Base-by-base conservation (phyloP, 2,329 filamentous ascomycete species). In the Botryotinia convoluta region DNA sequence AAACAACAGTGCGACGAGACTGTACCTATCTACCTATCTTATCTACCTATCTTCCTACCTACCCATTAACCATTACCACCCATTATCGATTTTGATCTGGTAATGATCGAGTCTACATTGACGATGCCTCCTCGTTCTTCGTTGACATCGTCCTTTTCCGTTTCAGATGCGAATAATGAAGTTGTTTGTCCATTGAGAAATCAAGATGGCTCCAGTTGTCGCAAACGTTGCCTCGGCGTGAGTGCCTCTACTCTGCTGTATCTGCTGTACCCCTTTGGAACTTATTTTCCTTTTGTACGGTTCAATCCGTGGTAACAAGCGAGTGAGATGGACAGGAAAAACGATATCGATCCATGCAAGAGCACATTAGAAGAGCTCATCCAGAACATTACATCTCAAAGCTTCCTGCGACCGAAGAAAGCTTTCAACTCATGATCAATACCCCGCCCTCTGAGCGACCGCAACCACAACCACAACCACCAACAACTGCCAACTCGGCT, bases 371-470 rank as follows among this genome's bases (percentile, higher is more conserved):
- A 80, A 92, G 96, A 83, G 95, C 96, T 78, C 96, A 99, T 83
- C 95, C 95, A 75, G 94, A 97, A 83, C 92, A 98, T 83, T 98
- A 98, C 85, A 97, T 99, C 79, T 91, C 96, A 68, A 98, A 98
- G 88, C 92, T 98, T 79, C 95, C 96, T 78, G 96, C 96, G 67
- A 99, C 95, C 79, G 95, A 98, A 84, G 95, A 98, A 85, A 98
- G 94, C 90, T 98, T 99, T 84, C 67, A 73, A 62, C 67, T 73
- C 35, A 73, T 73, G 72, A 71, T 73, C 67, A 65, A 42, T 71
- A 73, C 72, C 72, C 92, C 94, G 76, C 95, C 89, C 88, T 79
- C 88, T 87, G 79, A 81, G 70, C 77, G 77, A 78, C 78, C 78
- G 45, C 77, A 76, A 74, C 78, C 75, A 9, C 63, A n/a, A 22